Conservation (phyloP, 139 green algal species). For the Chlorella sp. region DNA sequence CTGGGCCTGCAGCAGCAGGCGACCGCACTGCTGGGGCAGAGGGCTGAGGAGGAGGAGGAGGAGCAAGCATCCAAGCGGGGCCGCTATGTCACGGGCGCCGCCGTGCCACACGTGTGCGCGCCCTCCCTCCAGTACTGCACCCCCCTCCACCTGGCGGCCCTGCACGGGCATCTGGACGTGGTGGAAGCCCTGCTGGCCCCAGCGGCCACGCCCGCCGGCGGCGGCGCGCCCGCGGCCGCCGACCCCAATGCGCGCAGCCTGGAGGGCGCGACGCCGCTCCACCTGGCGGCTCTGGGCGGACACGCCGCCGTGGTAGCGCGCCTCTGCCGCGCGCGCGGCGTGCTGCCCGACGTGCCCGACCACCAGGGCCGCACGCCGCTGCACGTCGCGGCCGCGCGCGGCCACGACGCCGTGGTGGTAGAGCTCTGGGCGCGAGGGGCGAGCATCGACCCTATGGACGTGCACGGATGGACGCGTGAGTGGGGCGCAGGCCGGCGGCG, state of each 20-base stretch:
- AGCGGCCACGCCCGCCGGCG: neutral
- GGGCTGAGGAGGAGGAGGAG: neutral
- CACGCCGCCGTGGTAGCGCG: slow-evolving; percentile 25
- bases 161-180: slow-evolving; percentile 33
- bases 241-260: slow-evolving; percentile 32
- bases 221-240: neutral
- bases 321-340: slow-evolving; percentile 18
- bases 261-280: slow-evolving; percentile 42
- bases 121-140: slow-evolving; percentile 45
- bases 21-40: neutral
- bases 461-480: slow-evolving; percentile 42
- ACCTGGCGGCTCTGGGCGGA: slow-evolving; percentile 39
- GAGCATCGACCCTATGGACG: slow-evolving; percentile 32
- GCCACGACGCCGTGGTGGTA: slow-evolving; percentile 37
- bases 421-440: slow-evolving; percentile 40
- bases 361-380: slow-evolving; percentile 40
- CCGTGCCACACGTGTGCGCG: neutral
- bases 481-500: too few species aligned
- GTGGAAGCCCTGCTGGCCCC: slow-evolving; percentile 23
- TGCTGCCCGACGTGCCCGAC: slow-evolving; percentile 38
- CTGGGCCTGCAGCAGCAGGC: neutral
- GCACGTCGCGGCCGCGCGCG: slow-evolving; percentile 38
- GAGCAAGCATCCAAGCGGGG: slow-evolving; percentile 13
- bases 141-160: slow-evolving; percentile 36
- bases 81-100: slow-evolving; percentile 3